Evolutionary conservation across 257 asterid species (phyloP), one percentile per base, ranked within the genome.

Genomic region (Cinchona pubescens): DNA sequence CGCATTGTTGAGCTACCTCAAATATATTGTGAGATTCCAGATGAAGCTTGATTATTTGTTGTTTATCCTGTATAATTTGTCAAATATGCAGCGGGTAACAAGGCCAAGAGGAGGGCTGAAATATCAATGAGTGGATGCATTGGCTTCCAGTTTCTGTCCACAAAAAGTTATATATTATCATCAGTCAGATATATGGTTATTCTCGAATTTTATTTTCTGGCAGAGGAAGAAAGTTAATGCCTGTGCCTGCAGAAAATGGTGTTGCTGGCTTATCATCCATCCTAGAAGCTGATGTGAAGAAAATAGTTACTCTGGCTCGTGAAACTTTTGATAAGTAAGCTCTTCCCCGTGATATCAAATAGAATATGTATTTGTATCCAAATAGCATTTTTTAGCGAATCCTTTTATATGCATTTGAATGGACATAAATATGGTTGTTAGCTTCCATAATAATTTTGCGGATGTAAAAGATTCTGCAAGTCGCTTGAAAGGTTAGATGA

Each of bases 21-120:
- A 34, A 1, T 18, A 32, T 25, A 14, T 60, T 10, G 8, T 21
- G 29, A 76, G 21, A 5, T 58, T 32, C 30, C n/a, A 38, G 40
- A 72, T 19, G 6, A 23, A 27, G 27, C 12, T 53, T 45, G 55
- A 37, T 61, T 9, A 42, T 25, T 6, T 8, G 6, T 49, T 27
- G 15, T 45, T 30, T 48, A 34, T 56, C 63, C 23, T 63, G 53
- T 80, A 45, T 45, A 18, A 78, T 76, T 73, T 78, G 42, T 69
- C 58, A 66, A 59, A 70, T 46, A 56, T 70, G 80, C 92, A 94
- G 99, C 85, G 99, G 76, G 98, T 92, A 69, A 91, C 94, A 23
- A 89, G 99, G 81, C 99, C 99, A 62, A 84, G 84, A 59, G 99
- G 99, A 83, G 99, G 99, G 81, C n/a, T n/a, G n/a, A n/a, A n/a